A percentile compares a stretch with the other conserved stretches of the same genome.
Evolutionary conservation across 148 eudicot species (phyloP).

Genomic region (Rhododendron griersonianum): DNA sequence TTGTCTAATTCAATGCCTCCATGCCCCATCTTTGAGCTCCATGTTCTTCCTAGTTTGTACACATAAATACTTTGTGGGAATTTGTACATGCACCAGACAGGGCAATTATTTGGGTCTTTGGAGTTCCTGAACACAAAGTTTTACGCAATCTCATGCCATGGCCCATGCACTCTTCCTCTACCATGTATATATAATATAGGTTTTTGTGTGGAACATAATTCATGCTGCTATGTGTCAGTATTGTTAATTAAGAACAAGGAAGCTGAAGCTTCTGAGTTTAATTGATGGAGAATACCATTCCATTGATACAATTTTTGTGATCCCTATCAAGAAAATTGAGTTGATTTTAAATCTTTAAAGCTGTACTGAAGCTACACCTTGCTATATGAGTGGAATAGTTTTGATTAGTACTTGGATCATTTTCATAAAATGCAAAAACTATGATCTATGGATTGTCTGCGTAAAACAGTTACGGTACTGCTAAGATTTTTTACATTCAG

Average conservation of each 20-base stretch:
- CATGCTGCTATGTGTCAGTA: neutral
- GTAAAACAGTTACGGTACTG: neutral
- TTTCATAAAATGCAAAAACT: neutral
- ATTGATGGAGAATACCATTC: neutral
- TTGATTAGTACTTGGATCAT: neutral
- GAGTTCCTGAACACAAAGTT: neutral
- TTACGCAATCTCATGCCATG: neutral
- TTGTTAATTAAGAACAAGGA: conserved; percentile 1
- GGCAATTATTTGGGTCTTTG: neutral
- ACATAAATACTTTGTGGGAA: neutral
- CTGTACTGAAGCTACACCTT: neutral
- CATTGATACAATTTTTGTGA: neutral
- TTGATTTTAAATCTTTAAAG: neutral
- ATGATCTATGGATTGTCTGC: neutral
- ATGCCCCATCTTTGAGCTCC: neutral
- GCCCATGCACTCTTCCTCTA: neutral
- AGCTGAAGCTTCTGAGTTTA: neutral
- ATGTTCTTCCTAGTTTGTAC: neutral
- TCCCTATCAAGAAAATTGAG: neutral
- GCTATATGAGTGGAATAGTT: neutral
- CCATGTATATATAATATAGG: neutral
- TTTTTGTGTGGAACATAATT: neutral
- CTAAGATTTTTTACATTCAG: neutral
- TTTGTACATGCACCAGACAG: neutral
- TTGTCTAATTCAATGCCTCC: neutral